Base-by-base conservation (phyloP, 1,139 yeast genomes). In the Wickerhamomyces sp. region DNA sequence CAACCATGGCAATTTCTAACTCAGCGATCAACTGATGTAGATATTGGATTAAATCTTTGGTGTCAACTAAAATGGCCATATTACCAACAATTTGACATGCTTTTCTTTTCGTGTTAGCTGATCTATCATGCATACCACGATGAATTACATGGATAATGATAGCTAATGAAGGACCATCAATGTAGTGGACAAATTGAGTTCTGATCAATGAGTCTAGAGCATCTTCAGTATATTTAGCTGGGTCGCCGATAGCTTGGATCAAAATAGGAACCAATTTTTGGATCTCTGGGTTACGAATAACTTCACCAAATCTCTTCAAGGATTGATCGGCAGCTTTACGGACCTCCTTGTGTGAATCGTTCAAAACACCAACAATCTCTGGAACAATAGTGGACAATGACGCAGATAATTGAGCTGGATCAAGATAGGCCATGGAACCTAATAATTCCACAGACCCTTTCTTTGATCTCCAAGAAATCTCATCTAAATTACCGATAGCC, bases 61-160 rank as follows among this genome's bases (percentile, higher is more conserved):
- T 75, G 57, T 91, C 98, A 26, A 95, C 96, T 58, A 94, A 75
- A 64, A 93, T 89, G 2, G 99, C 90, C 98, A 94, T 91, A 62
- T 93, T 93, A 54, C 99, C 99, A 36, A 94, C 97, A 72, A 94
- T 93, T 67, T 93, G 97, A 66, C 98, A 90, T 0, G 99, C 95
- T 66, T 89, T 90, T 65, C 88, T 82, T 71, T 93, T 93, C 4
- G 94, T 88, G 37, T 82, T 76, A 0, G 99, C 98, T 27, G 96
- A 85, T 59, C 99, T 75, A 55, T 91, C 98, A 48, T 79, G 81
- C 87, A 94, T 82, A 69, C 98, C 99, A 65, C 99, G 81, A 62
- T 89, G 94, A 44, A 93, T 82, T 44, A 94, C 97, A 61, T 91
- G 97, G 53, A 91, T 88, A 46, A 93, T 89, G 58, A 94, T 75